phyloP scores from a whole-genome alignment of 2,329 filamentous ascomycete species.

The Trichoderma sp. region DNA sequence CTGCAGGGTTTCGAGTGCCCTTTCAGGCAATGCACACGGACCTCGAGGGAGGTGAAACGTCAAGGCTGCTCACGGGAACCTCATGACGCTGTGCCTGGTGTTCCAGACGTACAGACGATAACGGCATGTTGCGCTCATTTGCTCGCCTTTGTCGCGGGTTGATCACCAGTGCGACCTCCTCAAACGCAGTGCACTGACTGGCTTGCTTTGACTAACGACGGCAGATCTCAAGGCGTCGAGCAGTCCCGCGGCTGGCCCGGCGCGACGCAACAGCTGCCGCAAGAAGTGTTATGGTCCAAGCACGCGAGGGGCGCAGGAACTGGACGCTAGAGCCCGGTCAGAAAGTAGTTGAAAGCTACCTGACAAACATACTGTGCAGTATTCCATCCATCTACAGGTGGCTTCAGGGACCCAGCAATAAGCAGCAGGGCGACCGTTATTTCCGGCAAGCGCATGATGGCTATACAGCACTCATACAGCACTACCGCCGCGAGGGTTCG shows the following conservation, averaged over 20 bases:
- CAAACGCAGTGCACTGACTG: conserved; percentile 3
- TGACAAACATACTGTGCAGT: too few species aligned
- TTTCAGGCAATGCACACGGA: conserved; percentile 17
- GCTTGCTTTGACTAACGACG: background rate
- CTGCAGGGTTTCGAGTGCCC: conserved; percentile 16
- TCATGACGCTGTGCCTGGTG: conserved; percentile 2
- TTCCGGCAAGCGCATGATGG: background rate
- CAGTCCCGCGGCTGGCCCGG: background rate
- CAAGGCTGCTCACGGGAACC: conserved; percentile 2
- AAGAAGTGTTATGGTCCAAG: background rate
- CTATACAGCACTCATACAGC: background rate
- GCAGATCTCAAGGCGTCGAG: background rate
- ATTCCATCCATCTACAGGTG: background rate
- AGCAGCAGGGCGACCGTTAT: background rate
- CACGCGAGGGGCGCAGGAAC: background rate
- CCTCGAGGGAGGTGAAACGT: conserved; percentile 10
- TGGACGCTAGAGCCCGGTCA: conserved; percentile 1
- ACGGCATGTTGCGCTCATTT: background rate
- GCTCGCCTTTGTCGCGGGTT: background rate
- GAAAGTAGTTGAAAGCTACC: conserved; percentile 9
- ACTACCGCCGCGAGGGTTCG: background rate
- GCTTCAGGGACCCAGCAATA: background rate
- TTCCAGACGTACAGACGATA: background rate
- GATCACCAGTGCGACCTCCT: background rate
- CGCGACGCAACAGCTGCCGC: background rate